Evolutionary conservation across 306 rosid species (phyloP).

Genomic region (Pyrus bretschneideri): DNA sequence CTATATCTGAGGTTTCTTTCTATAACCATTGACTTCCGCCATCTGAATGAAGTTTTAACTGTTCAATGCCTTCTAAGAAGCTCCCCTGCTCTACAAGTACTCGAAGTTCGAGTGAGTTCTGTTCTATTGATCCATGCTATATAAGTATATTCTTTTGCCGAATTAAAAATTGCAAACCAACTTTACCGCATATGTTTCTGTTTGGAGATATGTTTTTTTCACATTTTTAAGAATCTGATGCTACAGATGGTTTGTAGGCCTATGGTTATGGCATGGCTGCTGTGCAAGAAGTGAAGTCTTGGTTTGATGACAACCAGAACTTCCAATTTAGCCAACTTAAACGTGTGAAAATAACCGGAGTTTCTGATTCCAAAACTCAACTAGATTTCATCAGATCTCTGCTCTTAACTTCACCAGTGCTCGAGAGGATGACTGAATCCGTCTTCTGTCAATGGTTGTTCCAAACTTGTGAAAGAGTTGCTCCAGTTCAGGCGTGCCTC

Average conservation of each 20-base stretch:
- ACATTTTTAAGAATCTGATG: background rate
- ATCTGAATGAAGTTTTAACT: slow-evolving; percentile 36
- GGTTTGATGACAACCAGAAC: slow-evolving; percentile 25
- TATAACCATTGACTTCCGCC: slow-evolving; percentile 30
- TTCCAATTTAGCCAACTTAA: slow-evolving; percentile 26
- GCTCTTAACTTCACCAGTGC: slow-evolving; percentile 38
- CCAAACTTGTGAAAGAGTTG: slow-evolving; percentile 24
- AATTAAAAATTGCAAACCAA: no score
- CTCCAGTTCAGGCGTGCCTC: slow-evolving; percentile 48
- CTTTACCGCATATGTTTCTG: no score
- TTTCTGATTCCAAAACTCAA: slow-evolving; percentile 32
- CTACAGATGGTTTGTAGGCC: no score
- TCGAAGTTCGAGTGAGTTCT: background rate
- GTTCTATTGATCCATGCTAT: no score
- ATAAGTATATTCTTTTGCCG: no score
- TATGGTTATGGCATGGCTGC: slow-evolving; percentile 1
- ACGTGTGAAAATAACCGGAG: slow-evolving; percentile 29
- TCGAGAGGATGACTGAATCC: slow-evolving; percentile 51
- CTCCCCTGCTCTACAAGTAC: slow-evolving; percentile 22
- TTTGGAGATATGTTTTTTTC: background rate
- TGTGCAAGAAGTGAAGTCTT: background rate
- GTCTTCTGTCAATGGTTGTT: background rate
- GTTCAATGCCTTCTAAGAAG: slow-evolving; percentile 47
- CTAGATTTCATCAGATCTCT: slow-evolving; percentile 42
- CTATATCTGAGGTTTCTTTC: slow-evolving; percentile 38